Percentiles rank a stretch among this genome's conserved stretches.
phyloP scores from a whole-genome alignment of 139 green algal genomes.

The Volvox reticuliferus region DNA sequence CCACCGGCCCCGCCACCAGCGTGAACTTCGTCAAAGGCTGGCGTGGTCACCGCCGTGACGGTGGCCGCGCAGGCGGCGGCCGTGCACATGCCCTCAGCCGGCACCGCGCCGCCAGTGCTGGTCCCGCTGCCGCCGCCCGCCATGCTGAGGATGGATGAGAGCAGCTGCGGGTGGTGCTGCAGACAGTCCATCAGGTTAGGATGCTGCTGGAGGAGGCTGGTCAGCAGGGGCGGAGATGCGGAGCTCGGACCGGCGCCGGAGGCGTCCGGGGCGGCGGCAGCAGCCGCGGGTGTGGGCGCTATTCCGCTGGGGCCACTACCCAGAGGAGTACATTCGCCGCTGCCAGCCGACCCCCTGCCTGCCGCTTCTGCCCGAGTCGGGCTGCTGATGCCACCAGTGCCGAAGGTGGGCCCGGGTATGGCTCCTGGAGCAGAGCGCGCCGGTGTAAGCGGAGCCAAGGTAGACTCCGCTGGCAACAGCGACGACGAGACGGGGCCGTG shows the following conservation, averaged over 20 bases:
- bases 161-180: conserved; percentile 16
- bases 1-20: not conserved
- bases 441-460: conserved; percentile 19
- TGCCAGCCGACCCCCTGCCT: not conserved
- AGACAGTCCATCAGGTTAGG: conserved; percentile 26
- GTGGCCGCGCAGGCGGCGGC: not conserved
- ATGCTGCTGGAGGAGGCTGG: conserved; percentile 28
- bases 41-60: not conserved
- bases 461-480: too few species aligned
- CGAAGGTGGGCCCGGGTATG: not conserved
- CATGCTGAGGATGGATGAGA: conserved; percentile 7
- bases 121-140: not conserved
- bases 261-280: not conserved
- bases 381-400: not conserved
- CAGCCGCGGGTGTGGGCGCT: not conserved
- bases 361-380: not conserved
- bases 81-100: not conserved
- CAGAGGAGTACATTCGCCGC: not conserved
- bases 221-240: not conserved
- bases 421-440: conserved; percentile 9
- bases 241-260: not conserved
- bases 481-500: not conserved
- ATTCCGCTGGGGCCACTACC: not conserved
- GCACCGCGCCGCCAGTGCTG: not conserved
- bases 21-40: too few species aligned